Evolutionary conservation across 148 eudicot species (phyloP), one percentile per base, ranked within the genome.

Genomic region (Spergularia bocconei): DNA sequence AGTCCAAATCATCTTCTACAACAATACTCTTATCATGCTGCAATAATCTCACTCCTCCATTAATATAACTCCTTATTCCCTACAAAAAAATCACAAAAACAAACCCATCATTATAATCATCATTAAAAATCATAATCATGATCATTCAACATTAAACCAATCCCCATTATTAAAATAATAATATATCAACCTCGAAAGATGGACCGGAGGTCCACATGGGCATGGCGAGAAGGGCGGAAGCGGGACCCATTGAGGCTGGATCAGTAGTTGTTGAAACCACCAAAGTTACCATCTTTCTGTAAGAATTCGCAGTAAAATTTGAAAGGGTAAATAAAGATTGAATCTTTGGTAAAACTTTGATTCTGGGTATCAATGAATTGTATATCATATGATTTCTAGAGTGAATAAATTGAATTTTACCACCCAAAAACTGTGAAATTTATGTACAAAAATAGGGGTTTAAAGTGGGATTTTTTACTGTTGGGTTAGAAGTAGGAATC

Each of bases 191-290:
- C 88, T 84, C 77, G 72, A 89, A 80, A 41, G 91, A 77, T 4
- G 88, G 88, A 54, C 91, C 88, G 14, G 88, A 85, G 4, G 81
- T 63, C 97, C 97, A 91, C 8, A 79, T 83, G 73, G 93, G 87
- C 88, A 89, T 84, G 83, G 90, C 84, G 3, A 88, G 70, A 15
- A 91, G 88, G 21, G 90, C 87, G 11, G 81, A 73, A n/a, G 89
- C 88, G 1, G 93, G 93, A 48, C 86, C 87, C 47, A 78, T 63
- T 8, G 93, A 91, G 11, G 91, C 93, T 7, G 93, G 91, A 78
- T 91, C 97, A 29, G 51, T 72, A 10, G 90, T 88, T 5, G 97
- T 89, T 14, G 97, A 88, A 16, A 91, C 91, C 59, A 91, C 85
- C 36, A 91, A 68, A 9, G 86, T 87, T 85, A 85, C 93, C 97